Conservation (phyloP, 345 rosid genomes). For the Odontarrhena argentea region DNA sequence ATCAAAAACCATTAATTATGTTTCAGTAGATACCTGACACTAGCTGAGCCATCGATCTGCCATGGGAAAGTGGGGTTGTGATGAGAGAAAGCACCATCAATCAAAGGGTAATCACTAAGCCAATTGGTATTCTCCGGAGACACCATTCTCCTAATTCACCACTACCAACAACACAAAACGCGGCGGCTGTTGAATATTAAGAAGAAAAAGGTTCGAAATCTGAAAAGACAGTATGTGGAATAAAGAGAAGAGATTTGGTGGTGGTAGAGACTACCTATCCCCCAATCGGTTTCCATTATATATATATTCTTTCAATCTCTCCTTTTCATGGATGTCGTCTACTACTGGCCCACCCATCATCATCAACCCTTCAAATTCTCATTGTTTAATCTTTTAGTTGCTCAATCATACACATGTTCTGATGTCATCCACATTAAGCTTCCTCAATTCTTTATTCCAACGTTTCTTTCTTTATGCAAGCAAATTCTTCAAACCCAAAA, state of each 20-base stretch:
- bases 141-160: constrained; percentile 52
- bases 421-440: constrained; percentile 12
- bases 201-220: constrained; percentile 13
- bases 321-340: constrained; percentile 29
- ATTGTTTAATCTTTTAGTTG: constrained; percentile 12
- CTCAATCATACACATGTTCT: constrained; percentile 26
- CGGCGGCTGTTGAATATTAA: constrained; percentile 13
- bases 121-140: constrained; percentile 74
- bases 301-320: neutral
- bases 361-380: neutral
- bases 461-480: neutral
- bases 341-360: constrained; percentile 39
- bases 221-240: constrained; percentile 30
- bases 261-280: neutral
- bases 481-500: too few relatives aligned
- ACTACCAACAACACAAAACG: constrained; percentile 9
- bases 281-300: constrained; percentile 32
- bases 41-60: constrained; percentile 60
- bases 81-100: constrained; percentile 61
- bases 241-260: constrained; percentile 33
- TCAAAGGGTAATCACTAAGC: constrained; percentile 62
- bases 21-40: constrained; percentile 51
- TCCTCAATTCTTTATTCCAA: neutral
- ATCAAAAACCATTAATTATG: neutral
- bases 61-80: constrained; percentile 50